Base-by-base conservation (phyloP, 2,329 filamentous ascomycete species). In the Emmonsia crescens region DNA sequence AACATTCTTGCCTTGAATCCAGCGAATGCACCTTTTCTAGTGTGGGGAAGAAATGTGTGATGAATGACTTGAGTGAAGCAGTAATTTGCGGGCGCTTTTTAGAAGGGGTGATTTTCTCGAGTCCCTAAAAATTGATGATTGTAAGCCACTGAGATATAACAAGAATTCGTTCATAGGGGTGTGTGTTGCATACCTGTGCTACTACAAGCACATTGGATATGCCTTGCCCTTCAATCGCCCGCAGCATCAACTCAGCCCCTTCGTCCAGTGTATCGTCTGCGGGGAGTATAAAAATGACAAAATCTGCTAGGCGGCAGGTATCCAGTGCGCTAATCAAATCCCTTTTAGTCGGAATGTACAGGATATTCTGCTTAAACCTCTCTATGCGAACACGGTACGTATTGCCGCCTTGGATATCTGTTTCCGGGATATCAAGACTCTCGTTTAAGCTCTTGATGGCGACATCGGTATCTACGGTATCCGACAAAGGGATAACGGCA, bases 301-400 rank as follows among this genome's bases (percentile, higher is more conserved):
- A 97, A 74, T 99, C 94, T 44, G 94, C 92, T 21, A 91, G 83
- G 61, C 91, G 85, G 64, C 91, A 91, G 46, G 91, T 91, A 75
- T 99, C 92, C 62, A 97, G 76, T 60, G 89, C 89, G 42, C 85
- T 83, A 24, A 89, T 80, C 19, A 97, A 75, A 65, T 96, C 88
- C 61, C 87, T 82, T 68, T 85, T 83, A 0, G 88, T 79, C 0
- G 89, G 84, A 9, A 96, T 75, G 72, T 96, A 99, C 74, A 95
- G 88, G 14, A 99, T 75, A 71, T 89, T 96, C 73, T 97, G 93
- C 79, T 96, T 96, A 80, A 97, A 99, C 38, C 94, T 85, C 64
- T 96, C 91, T 68, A 97, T 81, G 8, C 86, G 80, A 33, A 91
- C 85, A 61, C 85, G 84, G 60, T 84, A 80, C 63, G 79, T 76